Evolutionary conservation across 2,329 filamentous ascomycete genomes (phyloP).

Genomic region (Seiridium cupressi): DNA sequence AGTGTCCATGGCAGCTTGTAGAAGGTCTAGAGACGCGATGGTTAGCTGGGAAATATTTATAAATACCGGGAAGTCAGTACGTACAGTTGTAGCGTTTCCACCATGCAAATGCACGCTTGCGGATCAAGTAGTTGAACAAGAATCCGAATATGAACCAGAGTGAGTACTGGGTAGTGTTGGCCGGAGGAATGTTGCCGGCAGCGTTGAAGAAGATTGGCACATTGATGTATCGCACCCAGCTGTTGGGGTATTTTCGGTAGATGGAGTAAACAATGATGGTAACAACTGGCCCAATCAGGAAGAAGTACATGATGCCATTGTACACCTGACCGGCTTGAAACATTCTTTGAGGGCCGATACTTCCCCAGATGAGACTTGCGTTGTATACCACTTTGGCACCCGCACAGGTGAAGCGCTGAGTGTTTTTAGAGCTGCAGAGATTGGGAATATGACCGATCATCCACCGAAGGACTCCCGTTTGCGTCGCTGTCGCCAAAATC

Average conservation of each 20-base stretch:
- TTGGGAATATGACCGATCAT: slow-evolving; percentile 26
- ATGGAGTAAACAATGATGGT: slow-evolving; percentile 25
- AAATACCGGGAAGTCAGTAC: not conserved
- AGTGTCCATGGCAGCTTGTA: slow-evolving; percentile 31
- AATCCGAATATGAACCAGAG: slow-evolving; percentile 31
- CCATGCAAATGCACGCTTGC: slow-evolving; percentile 27
- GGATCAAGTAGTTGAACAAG: slow-evolving; percentile 27
- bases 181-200: slow-evolving; percentile 29
- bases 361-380: slow-evolving; percentile 30
- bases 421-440: slow-evolving; percentile 27
- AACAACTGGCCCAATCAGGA: slow-evolving; percentile 29
- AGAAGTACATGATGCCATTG: slow-evolving; percentile 28
- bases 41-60: not conserved
- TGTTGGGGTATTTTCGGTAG: slow-evolving; percentile 26
- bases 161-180: slow-evolving; percentile 28
- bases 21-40: slow-evolving; percentile 11
- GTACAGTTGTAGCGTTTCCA: slow-evolving; percentile 31
- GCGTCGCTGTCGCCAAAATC: slow-evolving; percentile 27
- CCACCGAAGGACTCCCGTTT: slow-evolving; percentile 26
- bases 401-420: slow-evolving; percentile 29
- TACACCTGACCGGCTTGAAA: slow-evolving; percentile 28
- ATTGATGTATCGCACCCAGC: slow-evolving; percentile 29
- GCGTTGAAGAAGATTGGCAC: slow-evolving; percentile 32
- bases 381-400: slow-evolving; percentile 31
- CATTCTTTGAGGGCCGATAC: slow-evolving; percentile 29